Evolutionary conservation across 1,284 basidiomycete genomes (phyloP), one percentile per base, ranked within the genome.

Genomic region (Cryptococcus sp.): DNA sequence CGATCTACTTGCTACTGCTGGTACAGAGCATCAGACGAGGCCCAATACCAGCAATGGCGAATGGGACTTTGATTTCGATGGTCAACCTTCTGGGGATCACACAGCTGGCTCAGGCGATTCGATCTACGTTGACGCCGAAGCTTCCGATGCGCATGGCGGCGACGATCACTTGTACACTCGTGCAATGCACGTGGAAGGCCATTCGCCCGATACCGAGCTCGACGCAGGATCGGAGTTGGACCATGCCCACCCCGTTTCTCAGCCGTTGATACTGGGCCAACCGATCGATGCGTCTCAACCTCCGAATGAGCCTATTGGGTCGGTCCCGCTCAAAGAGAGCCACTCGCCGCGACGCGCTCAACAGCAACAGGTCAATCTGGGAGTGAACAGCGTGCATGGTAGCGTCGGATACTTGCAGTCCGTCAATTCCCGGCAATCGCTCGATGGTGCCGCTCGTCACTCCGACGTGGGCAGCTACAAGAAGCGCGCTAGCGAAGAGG

Each of bases 331-430:
- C 35, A 55, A 47, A 52, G 20, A 47, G 20, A 38, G 31, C 5
- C 38, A 35, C 19, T 57, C 58, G 7, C 52, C 65, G 16, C 44
- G 59, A 35, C 52, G 54, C 16, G 54, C 58, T 50, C 38, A 53
- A 35, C 25, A 11, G n/a, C 16, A 53, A 35, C 47, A 57, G n/a
- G 63, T 67, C 3, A 60, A 68, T 48, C 40, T 57, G 5, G 65
- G 64, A 3, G 53, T 66, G 11, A 42, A 54, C n/a, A 60, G 62
- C 41, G 53, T 67, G 19, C 50, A 60, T 47, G 69, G 67, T 0
- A 62, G 59, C 25, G 48, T 70, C 5, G 69, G 69, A 10, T 67
- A 60, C 42, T 45, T 62, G 19, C 62, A 53, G 16, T 50, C 44
- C 23, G 56, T 56, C 61, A n/a, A 60, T 41, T 62, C 56, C n/a